Conservation (phyloP, 805 yeast species). For the Kodamaea jinghongensis region DNA sequence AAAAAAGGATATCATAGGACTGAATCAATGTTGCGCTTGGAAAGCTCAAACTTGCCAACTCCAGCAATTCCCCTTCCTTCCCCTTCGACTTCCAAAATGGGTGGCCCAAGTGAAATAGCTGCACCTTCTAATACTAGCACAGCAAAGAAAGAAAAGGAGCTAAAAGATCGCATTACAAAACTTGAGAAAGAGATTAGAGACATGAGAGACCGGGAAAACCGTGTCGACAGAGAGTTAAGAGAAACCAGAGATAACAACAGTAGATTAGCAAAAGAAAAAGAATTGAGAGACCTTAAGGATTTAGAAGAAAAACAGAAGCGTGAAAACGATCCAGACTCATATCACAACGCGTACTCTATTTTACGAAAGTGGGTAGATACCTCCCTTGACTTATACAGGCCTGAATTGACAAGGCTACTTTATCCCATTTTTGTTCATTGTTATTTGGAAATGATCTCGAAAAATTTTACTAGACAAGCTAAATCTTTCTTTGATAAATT, state of each 20-base stretch:
- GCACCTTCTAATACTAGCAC: constrained; percentile 1
- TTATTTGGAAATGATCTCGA: constrained; percentile 72
- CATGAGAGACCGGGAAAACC: constrained; percentile 30
- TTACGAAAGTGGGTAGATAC: constrained; percentile 87
- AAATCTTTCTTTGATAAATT: constrained; percentile 74
- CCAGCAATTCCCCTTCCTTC: constrained; percentile 50
- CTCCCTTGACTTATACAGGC: constrained; percentile 85
- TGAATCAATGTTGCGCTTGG: constrained; percentile 90
- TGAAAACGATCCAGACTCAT: constrained; percentile 65
- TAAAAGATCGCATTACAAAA: constrained; percentile 24
- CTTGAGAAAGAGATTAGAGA: constrained; percentile 36
- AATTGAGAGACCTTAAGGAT: constrained; percentile 36
- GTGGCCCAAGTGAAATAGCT: constrained; percentile 32
- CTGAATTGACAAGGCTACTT: constrained; percentile 77
- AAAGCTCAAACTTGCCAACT: constrained; percentile 61
- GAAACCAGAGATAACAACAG: constrained; percentile 39
- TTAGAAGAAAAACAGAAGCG: constrained; percentile 43
- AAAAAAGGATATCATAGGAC: constrained; percentile 94
- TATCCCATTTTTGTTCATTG: constrained; percentile 94
- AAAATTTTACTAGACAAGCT: constrained; percentile 59
- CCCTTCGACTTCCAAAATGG: constrained; percentile 40
- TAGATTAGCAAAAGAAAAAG: constrained; percentile 38
- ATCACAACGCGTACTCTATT: constrained; percentile 75
- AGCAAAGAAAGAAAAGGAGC: constrained; percentile 23
- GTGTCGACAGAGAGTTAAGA: constrained; percentile 37